Evolutionary conservation across 345 rosid genomes (phyloP), one percentile per base, ranked within the genome.

Genomic region (Linum tenue): DNA sequence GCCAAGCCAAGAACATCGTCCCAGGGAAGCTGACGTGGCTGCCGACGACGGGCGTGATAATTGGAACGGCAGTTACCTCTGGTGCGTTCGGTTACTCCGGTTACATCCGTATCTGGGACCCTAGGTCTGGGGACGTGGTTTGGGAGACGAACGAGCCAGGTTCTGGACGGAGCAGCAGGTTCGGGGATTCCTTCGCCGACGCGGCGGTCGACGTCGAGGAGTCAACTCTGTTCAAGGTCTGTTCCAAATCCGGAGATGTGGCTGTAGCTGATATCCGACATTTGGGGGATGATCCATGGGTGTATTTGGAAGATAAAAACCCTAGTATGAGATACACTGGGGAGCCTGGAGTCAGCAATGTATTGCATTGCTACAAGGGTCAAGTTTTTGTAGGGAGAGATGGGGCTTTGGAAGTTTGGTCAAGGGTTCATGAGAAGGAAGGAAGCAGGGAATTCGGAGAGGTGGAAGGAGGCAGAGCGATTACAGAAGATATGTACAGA

Each of bases 71-170:
- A 0, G 84, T 90, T 14, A 76, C 79, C 4, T 71, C 71, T 0
- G 96, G 99, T 14, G 88, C 86, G 14, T 94, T 94, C 63, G 98
- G 98, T 35, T 92, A 73, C 71, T 82, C 97, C 0, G 98, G 98
- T 0, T 92, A 90, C 69, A 77, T 92, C 58, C 59, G 96, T 64
- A 72, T 90, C 7, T 90, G 97, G 99, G 99, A 92, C 70, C 86
- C 96, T 0, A 77, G 97, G 71, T 64, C 83, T 0, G 74, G 79
- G 14, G 56, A 50, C 17, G 83, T 88, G 62, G 83, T 86, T 3
- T 92, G 98, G 98, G 96, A 90, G 67, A 86, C 95, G 22, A 88
- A 59, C 66, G 98, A 92, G 81, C 98, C 98, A 12, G 97, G 98
- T 1, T 82, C 94, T 5, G 97, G 97, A 14, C 82, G 97, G 55